phyloP scores from a whole-genome alignment of 306 rosid species.

The Acmispon strigosus region DNA sequence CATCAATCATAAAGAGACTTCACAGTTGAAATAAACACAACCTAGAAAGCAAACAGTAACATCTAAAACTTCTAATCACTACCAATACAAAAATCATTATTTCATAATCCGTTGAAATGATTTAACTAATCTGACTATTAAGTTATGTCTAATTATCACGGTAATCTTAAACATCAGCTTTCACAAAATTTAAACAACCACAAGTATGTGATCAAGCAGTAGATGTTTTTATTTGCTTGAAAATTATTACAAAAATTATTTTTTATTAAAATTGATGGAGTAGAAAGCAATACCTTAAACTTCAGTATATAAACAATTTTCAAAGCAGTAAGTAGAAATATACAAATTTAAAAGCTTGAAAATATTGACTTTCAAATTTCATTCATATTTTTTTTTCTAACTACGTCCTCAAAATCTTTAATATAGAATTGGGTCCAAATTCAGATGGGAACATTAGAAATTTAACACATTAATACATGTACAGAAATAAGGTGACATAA shows the following conservation, averaged over 20 bases:
- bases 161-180: not conserved
- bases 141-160: not conserved
- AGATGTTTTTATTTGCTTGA: too few species aligned
- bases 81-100: not conserved
- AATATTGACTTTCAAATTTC: too few species aligned
- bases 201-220: not conserved
- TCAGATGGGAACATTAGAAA: not conserved
- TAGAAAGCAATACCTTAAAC: not conserved
- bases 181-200: not conserved
- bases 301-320: not conserved
- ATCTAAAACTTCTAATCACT: conserved; percentile 6
- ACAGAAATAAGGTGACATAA: not conserved
- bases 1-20: not conserved
- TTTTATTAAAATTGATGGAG: not conserved
- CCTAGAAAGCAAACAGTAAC: not conserved
- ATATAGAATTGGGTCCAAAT: not conserved
- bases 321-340: not conserved
- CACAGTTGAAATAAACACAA: not conserved
- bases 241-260: not conserved
- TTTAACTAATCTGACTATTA: not conserved
- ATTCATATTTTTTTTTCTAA: too few species aligned
- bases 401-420: not conserved
- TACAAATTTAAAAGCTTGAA: not conserved
- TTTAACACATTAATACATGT: not conserved
- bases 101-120: not conserved